Evolutionary conservation across 345 rosid genomes (phyloP).

Genomic region (Brassica rapa): DNA sequence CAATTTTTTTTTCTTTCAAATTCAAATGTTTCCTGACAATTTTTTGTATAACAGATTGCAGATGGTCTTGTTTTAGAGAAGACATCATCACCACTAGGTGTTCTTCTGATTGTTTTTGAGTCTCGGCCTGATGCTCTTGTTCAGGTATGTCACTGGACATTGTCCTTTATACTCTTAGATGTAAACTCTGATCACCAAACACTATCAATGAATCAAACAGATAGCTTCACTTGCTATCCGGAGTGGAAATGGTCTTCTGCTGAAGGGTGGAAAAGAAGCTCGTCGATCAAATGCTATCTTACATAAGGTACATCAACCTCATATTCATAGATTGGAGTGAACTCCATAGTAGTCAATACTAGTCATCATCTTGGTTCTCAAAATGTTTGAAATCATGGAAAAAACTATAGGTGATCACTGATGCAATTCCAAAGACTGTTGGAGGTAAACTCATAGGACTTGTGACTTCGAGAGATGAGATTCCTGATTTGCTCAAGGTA

Average conservation of each 20-base stretch:
- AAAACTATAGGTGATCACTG: conserved; percentile 72
- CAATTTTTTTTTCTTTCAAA: too few species aligned
- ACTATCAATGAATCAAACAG: conserved; percentile 50
- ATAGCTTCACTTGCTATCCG: conserved; percentile 94
- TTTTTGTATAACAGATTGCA: conserved; percentile 58
- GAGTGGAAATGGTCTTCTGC: conserved; percentile 92
- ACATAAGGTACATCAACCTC: conserved; percentile 62
- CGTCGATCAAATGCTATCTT: conserved; percentile 85
- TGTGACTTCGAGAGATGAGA: conserved; percentile 93
- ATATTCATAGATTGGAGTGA: conserved; percentile 3
- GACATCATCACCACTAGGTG: conserved; percentile 95
- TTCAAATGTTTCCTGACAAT: neutral
- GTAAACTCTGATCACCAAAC: conserved; percentile 2
- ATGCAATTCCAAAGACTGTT: conserved; percentile 77
- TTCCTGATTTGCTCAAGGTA: conserved; percentile 96
- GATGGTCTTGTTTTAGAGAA: conserved; percentile 91
- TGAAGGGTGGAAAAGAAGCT: conserved; percentile 99
- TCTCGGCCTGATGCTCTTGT: conserved; percentile 97
- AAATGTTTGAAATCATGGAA: conserved; percentile 7
- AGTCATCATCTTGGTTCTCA: conserved; percentile 13
- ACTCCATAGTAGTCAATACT: neutral
- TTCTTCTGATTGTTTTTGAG: conserved; percentile 92
- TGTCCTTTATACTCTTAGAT: conserved; percentile 3
- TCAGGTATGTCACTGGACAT: conserved; percentile 60
- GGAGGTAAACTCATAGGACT: conserved; percentile 87